Base-by-base conservation (phyloP, 495 filamentous ascomycete genomes). In the Xylaria palmicola region DNA sequence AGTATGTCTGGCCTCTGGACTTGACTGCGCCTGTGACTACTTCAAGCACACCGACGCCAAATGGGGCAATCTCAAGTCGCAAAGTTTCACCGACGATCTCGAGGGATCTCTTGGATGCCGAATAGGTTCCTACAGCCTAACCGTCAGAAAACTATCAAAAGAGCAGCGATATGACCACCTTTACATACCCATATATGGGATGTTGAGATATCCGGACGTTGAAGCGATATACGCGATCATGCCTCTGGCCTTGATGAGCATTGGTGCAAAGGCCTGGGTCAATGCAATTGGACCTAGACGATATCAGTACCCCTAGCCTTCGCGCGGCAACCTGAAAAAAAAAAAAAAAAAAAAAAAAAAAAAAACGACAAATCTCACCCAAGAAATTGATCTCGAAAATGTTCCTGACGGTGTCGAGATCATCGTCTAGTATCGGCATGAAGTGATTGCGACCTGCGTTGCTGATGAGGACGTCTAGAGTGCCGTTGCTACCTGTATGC, bases 191-290 rank as follows among this genome's bases (percentile, higher is more conserved):
- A 74, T 69, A 51, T 70, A 82, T 29, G 72, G 75, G 9, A 77
- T 56, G 44, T 75, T 72, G 2, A 75, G 41, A 57, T 77, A 62
- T 0, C 74, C 79, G 10, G 75, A 75, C 12, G 81, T 67, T 0
- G 77, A 81, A 6, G 76, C 75, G 43, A 81, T 76, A 48, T 78
- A 80, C 22, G 79, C 72, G 10, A 80, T 70, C 9, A 72, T 76
- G 3, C 82, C 80, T 55, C 77, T 60, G 20, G 79, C 64, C 40
- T 72, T 56, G 29, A 79, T 72, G 1, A 83, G 64, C 48, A 82
- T 54, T 6, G 75, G 75, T 1, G 70, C 57, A 63, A 81, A 82
- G 0, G 74, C 75, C 62, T 79, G 69, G 6, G 67, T 65, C 40
- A 80, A 59, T 12, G 67, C 66, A 27, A 83, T 24, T 5, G 65